Base-by-base conservation (phyloP, 805 yeast species). In the Pichia heedii region DNA sequence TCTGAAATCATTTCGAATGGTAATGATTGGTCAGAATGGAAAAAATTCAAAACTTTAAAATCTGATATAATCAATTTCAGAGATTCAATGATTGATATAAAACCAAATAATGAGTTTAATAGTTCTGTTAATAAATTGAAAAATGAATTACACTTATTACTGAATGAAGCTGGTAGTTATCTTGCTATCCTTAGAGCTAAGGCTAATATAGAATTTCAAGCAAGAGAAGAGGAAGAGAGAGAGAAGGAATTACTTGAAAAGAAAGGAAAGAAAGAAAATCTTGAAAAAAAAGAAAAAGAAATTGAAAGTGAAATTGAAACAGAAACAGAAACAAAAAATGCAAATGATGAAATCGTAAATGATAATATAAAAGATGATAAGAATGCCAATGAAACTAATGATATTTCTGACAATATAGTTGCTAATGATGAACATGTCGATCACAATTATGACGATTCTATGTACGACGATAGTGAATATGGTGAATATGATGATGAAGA, bases 121-220 rank as follows among this genome's bases (percentile, higher is more conserved):
- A 47, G 56, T 5, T 53, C 62, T 49, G 50, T 76, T 49, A 48
- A 52, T 34, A 65, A 66, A 26, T 58, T 74, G 32, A 66, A 67
- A 46, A 57, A 61, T 45, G 75, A 80, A 44, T 60, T 80, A 40
- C 65, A 67, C 36, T 63, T 74, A 15, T 56, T 83, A 39, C 55
- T 71, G 26, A 69, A 74, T 37, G 93, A 84, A 54, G 73, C 79
- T 42, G 79, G 76, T 16, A 79, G 77, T 39, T 79, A 76, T 54
- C 63, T 79, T 48, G 71, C 75, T 27, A 68, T 77, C 29, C 58
- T 76, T 45, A 69, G 81, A 56, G 76, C 82, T 9, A 69, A 73
- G 54, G 80, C 80, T 18, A 77, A 77, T 51, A 42, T 77, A 35
- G 74, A 71, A 27, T 77, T 77, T 57, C 82, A 77, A 55, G 55